Evolutionary conservation across 1,284 basidiomycete species (phyloP).

Genomic region (Sphaerobolus stellatus): DNA sequence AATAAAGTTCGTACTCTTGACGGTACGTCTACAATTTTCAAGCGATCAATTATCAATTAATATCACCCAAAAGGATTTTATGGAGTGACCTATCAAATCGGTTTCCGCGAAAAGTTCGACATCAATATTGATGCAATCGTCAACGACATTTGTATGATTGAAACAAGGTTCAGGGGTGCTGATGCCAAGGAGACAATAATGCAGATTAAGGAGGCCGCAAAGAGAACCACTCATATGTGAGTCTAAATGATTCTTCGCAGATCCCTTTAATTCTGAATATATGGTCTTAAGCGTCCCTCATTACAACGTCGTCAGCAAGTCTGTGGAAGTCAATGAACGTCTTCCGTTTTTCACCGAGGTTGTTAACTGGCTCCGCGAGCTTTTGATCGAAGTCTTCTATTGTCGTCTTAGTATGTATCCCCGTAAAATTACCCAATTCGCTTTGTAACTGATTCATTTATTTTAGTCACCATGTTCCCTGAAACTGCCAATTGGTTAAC

Average conservation of each 20-base stretch:
- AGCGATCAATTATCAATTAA: neutral
- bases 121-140: conserved; percentile 50
- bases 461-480: conserved; percentile 52
- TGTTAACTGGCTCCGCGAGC: conserved; percentile 44
- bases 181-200: conserved; percentile 32
- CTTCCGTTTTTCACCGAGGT: conserved; percentile 27
- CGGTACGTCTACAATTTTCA: conserved; percentile 30
- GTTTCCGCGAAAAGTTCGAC: conserved; percentile 59
- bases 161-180: conserved; percentile 30
- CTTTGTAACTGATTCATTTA: conserved; percentile 1
- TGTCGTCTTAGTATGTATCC: conserved; percentile 43
- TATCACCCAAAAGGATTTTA: conserved; percentile 49
- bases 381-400: conserved; percentile 59
- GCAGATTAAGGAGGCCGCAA: conserved; percentile 43
- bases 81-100: conserved; percentile 56
- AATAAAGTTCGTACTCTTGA: conserved; percentile 53
- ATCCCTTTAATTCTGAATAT: neutral
- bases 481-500: conserved; percentile 56
- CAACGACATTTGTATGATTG: conserved; percentile 48
- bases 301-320: conserved; percentile 53
- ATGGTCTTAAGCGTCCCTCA: conserved; percentile 49
- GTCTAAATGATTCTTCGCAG: neutral
- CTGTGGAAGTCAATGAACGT: conserved; percentile 28
- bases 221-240: conserved; percentile 58
- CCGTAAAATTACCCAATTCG: neutral